These are phyloP conservation scores for Ophiognomonia clavigignenti-juglandacearum DNA, from an alignment of 2,329 filamentous ascomycete genomes.

Conservation along the genomic window DNA sequence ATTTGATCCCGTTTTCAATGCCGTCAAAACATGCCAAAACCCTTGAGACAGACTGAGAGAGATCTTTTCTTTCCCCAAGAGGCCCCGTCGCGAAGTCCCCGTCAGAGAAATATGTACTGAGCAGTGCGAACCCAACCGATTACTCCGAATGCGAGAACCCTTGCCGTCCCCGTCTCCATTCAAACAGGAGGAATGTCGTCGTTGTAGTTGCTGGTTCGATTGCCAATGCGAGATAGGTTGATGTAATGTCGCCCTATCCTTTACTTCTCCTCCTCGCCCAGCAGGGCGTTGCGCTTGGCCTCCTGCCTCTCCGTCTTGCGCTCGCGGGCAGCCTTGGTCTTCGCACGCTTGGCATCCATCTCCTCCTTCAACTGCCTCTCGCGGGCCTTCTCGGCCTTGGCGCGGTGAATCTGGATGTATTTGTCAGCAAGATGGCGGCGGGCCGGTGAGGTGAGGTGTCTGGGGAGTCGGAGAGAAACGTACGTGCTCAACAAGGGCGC, in stretches of 20 bases:
- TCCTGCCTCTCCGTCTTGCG: conserved; percentile 88
- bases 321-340: conserved; percentile 99
- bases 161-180: conserved; percentile 37
- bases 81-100: conserved; percentile 9
- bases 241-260: neutral
- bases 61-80: conserved; percentile 11
- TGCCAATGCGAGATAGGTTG: conserved; percentile 21
- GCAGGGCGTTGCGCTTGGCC: conserved; percentile 84
- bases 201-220: conserved; percentile 34
- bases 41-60: conserved; percentile 14
- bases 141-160: conserved; percentile 53
- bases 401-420: conserved; percentile 84
- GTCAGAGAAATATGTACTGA: conserved; percentile 21
- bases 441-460: neutral
- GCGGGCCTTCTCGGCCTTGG: conserved; percentile 98
- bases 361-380: conserved; percentile 96
- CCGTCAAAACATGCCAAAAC: conserved; percentile 19
- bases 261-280: conserved; percentile 55
- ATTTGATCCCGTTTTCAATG: conserved; percentile 19
- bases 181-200: conserved; percentile 38
- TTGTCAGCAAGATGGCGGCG: conserved; percentile 9
- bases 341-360: conserved; percentile 99
- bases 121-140: conserved; percentile 48
- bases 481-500: conserved; percentile 99
- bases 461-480: conserved; percentile 37